These are phyloP conservation scores for Petasospora fabianii DNA, from an alignment of 1,139 yeast species.

Conservation along the genomic window DNA sequence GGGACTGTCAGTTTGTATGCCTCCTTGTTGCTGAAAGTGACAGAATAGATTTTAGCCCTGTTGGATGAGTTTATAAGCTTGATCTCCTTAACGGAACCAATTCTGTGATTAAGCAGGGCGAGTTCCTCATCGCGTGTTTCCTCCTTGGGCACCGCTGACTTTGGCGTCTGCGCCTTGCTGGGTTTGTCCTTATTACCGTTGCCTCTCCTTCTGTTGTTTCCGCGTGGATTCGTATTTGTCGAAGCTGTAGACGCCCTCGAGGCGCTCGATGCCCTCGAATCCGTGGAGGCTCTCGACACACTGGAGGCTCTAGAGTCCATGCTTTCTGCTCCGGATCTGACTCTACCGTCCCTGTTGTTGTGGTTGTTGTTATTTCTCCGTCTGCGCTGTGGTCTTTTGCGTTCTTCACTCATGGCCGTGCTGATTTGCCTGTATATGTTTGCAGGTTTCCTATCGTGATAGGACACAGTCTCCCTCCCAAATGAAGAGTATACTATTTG, in stretches of 20 bases:
- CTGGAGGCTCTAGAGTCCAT: slow-evolving; percentile 1
- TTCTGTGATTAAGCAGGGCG: slow-evolving; percentile 7
- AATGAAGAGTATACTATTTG: no score
- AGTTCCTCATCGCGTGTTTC: slow-evolving; percentile 17
- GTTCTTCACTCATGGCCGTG: not conserved
- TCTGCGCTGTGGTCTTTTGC: not conserved
- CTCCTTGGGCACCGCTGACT: slow-evolving; percentile 4
- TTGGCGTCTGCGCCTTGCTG: not conserved
- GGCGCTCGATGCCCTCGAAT: not conserved
- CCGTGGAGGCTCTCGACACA: not conserved
- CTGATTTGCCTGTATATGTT: not conserved
- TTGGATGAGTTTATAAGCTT: slow-evolving; percentile 20
- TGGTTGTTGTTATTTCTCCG: slow-evolving; percentile 1
- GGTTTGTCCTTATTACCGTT: not conserved
- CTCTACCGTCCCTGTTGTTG: not conserved
- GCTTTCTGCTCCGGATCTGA: not conserved
- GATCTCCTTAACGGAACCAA: slow-evolving; percentile 11
- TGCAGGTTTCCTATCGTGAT: not conserved
- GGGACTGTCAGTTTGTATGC: slow-evolving; percentile 20
- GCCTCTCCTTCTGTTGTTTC: not conserved
- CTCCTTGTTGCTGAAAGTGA: slow-evolving; percentile 12
- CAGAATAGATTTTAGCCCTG: slow-evolving; percentile 18
- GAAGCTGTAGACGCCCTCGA: not conserved
- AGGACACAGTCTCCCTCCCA: no score
- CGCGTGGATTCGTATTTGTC: not conserved